Conservation (phyloP, 2,329 filamentous ascomycete species). For the Fusarium tanahbumbuense region DNA sequence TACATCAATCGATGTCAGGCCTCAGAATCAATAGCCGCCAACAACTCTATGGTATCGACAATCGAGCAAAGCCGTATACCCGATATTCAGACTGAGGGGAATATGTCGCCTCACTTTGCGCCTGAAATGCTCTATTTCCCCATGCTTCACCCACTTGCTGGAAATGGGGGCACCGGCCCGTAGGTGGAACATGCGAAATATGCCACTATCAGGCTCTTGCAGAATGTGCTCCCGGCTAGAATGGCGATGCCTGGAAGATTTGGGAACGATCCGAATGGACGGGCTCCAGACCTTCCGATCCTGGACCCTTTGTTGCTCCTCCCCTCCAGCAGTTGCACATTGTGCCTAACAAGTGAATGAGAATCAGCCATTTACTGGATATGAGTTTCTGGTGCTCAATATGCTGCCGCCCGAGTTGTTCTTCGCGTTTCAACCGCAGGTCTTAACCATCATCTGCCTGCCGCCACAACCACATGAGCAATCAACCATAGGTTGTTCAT, state of each 20-base stretch:
- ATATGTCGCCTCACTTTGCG: constrained; percentile 36
- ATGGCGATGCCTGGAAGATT: constrained; percentile 22
- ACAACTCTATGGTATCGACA: constrained; percentile 3
- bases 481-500: constrained; percentile 4
- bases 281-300: constrained; percentile 9
- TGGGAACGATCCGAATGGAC: constrained; percentile 31
- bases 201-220: constrained; percentile 24
- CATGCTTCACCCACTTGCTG: constrained; percentile 12
- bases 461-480: constrained; percentile 17
- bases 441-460: constrained; percentile 13
- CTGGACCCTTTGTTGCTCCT: constrained; percentile 19
- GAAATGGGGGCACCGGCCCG: constrained; percentile 11
- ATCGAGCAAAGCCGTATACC: constrained; percentile 13
- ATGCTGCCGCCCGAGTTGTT: constrained; percentile 5
- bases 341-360: constrained; percentile 35
- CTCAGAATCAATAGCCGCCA: constrained; percentile 32
- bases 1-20: constrained; percentile 22
- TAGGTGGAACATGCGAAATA: constrained; percentile 11
- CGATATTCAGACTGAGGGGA: constrained; percentile 12
- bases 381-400: constrained; percentile 6
- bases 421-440: constrained; percentile 22
- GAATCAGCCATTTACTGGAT: constrained; percentile 12
- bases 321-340: constrained; percentile 21
- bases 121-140: constrained; percentile 9
- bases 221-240: constrained; percentile 1